Evolutionary conservation across 257 asterid genomes (phyloP).

Genomic region (Solanum chiquidenum): DNA sequence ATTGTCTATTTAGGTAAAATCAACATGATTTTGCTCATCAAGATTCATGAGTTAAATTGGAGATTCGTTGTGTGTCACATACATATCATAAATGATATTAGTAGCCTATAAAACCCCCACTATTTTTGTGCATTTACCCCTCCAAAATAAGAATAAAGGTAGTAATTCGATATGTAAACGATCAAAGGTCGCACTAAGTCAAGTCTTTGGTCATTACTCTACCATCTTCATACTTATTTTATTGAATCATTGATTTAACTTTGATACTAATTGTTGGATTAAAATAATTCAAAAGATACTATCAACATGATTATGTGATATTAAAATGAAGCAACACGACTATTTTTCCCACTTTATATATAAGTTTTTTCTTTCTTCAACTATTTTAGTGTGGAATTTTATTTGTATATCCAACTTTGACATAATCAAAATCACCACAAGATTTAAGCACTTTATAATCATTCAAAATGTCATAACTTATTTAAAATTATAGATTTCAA

Average conservation of each 20-base stretch:
- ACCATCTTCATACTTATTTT: neutral
- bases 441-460: neutral
- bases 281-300: neutral
- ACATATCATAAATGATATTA: neutral
- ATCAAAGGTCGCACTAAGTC: neutral
- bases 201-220: neutral
- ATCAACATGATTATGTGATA: neutral
- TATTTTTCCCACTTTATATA: neutral
- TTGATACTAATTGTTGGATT: neutral
- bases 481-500: neutral
- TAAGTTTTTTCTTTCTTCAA: neutral
- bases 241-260: neutral
- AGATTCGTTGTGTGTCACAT: neutral
- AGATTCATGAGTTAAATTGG: neutral
- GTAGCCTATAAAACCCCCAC: neutral
- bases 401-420: neutral
- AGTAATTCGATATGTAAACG: neutral
- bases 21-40: neutral
- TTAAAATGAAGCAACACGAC: neutral
- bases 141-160: neutral
- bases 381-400: neutral
- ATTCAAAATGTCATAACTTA: neutral
- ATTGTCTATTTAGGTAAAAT: neutral
- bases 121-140: neutral
- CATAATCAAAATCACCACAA: neutral